These are phyloP conservation scores for Suhomyces yuchorum DNA, from an alignment of 1,139 yeast genomes.

Conservation along the genomic window DNA sequence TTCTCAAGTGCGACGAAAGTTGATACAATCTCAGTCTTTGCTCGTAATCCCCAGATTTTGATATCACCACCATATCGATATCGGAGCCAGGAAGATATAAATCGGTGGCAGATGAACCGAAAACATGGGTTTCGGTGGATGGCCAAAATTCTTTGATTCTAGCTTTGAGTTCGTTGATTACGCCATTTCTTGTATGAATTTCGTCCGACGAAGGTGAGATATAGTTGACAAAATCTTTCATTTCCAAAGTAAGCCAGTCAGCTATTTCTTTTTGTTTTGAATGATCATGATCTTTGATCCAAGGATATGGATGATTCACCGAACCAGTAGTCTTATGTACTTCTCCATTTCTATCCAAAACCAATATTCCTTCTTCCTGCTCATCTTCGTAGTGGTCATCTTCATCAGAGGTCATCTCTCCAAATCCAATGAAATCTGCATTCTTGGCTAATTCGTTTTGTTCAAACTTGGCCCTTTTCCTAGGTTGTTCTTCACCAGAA, in stretches of 20 bases:
- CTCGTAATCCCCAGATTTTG: constrained; percentile 66
- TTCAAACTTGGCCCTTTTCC: constrained; percentile 16
- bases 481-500: constrained; percentile 20
- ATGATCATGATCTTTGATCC: constrained; percentile 79
- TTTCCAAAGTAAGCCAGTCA: constrained; percentile 87
- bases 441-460: constrained; percentile 47
- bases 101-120: constrained; percentile 96
- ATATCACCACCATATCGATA: constrained; percentile 88
- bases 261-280: constrained; percentile 74
- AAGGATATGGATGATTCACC: constrained; percentile 55
- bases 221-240: constrained; percentile 81
- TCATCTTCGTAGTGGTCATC: constrained; percentile 34
- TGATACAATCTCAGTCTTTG: constrained; percentile 70
- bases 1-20: constrained; percentile 69
- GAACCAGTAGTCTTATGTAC: constrained; percentile 27
- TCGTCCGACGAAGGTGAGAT: constrained; percentile 85
- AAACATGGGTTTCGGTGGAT: constrained; percentile 79
- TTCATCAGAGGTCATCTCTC: constrained; percentile 49
- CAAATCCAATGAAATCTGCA: constrained; percentile 64
- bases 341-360: constrained; percentile 26
- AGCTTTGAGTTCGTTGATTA: constrained; percentile 61
- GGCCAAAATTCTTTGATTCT: constrained; percentile 71
- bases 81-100: constrained; percentile 94
- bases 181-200: constrained; percentile 65
- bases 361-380: constrained; percentile 23